Evolutionary conservation across 2,329 filamentous ascomycete genomes (phyloP).

Genomic region (Cytospora piceicola): DNA sequence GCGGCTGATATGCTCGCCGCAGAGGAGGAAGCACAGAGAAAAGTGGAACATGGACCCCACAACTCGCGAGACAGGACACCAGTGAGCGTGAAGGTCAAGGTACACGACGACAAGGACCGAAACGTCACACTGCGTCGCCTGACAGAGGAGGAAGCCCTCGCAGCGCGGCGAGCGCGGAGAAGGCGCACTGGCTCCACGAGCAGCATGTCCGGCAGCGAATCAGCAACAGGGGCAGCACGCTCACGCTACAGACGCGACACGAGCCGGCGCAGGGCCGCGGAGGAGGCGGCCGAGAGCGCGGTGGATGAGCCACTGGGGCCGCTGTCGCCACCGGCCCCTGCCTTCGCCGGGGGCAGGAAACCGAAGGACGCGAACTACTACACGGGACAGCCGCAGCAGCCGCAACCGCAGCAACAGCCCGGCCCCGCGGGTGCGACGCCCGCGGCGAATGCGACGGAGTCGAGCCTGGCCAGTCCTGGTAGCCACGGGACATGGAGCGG

Average conservation of each 20-base stretch:
- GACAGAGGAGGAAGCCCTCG: constrained; percentile 62
- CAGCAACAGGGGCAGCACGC: constrained; percentile 34
- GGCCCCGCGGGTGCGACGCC: constrained; percentile 47
- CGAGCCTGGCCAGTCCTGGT: constrained; percentile 50
- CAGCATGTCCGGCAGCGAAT: constrained; percentile 60
- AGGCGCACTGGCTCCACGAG: constrained; percentile 56
- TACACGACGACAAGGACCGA: constrained; percentile 63
- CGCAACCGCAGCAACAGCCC: background rate
- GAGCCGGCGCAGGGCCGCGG: constrained; percentile 48
- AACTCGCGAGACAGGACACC: constrained; percentile 46
- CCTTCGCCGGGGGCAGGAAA: constrained; percentile 56
- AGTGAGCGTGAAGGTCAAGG: constrained; percentile 62
- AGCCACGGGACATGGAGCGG: constrained; percentile 59
- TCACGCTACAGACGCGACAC: constrained; percentile 60
- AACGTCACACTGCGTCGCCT: constrained; percentile 65
- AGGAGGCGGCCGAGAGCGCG: constrained; percentile 51
- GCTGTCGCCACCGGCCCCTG: constrained; percentile 59
- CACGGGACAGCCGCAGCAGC: constrained; percentile 46
- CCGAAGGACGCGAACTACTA: constrained; percentile 67
- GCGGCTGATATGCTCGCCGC: constrained; percentile 53
- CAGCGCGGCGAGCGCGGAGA: constrained; percentile 44
- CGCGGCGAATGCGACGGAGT: constrained; percentile 48
- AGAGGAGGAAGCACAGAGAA: constrained; percentile 47
- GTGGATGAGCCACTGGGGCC: constrained; percentile 45
- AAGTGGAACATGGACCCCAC: constrained; percentile 39